Evolutionary conservation across 169 alveolate genomes (phyloP).

Genomic region (Plasmodium reichenowi): DNA sequence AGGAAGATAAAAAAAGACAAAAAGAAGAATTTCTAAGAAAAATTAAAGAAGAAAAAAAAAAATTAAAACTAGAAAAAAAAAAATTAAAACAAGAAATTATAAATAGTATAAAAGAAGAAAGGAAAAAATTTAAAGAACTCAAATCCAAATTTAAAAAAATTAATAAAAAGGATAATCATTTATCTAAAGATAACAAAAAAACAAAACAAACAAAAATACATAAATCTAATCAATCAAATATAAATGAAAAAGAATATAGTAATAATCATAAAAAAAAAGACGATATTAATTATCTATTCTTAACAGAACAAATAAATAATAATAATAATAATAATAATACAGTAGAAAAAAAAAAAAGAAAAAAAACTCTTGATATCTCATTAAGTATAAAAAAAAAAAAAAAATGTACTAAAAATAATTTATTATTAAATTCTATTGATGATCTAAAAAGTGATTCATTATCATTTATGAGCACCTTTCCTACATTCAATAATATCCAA

Average conservation of each 20-base stretch:
- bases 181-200: background rate
- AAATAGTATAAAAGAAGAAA: background rate
- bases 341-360: no score
- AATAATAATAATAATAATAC: no score
- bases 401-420: no score
- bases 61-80: slow-evolving; percentile 9
- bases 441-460: no score
- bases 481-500: no score
- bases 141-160: slow-evolving; percentile 11
- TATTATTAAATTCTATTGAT: no score
- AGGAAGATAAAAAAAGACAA: slow-evolving; percentile 2
- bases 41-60: slow-evolving; percentile 11
- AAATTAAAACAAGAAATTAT: slow-evolving; percentile 6
- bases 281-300: background rate
- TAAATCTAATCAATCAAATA: background rate
- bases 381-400: no score
- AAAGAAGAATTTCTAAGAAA: slow-evolving; percentile 8
- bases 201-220: background rate
- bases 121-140: background rate
- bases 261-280: background rate
- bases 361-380: no score
- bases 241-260: background rate
- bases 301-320: no score
- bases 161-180: slow-evolving; percentile 1
- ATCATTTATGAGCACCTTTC: no score